Evolutionary conservation across 2,329 filamentous ascomycete species (phyloP), one percentile per base, ranked within the genome.

Genomic region (Ophiostoma himal-ulmi): DNA sequence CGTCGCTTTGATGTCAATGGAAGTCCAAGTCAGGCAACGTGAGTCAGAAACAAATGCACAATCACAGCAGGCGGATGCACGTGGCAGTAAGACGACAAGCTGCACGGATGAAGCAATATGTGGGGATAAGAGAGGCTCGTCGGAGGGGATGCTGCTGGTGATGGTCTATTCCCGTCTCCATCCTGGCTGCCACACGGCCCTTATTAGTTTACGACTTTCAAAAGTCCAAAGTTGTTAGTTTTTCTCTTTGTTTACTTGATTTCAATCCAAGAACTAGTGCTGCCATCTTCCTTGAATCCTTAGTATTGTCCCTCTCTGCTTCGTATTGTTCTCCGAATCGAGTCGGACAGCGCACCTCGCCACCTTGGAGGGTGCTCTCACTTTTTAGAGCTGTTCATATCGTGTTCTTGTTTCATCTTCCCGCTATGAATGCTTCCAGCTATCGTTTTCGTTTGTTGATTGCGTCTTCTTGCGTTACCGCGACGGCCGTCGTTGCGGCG

Each of bases 301-400:
- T 57, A 26, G 17, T 26, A 57, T 57, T 57, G 52, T 57, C 22
- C 44, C 44, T 48, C 44, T 20, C 52, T 26, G n/a, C 52, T 57
- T 57, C 5, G 52, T 57, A 57, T 57, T 57, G 52, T 57, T 57
- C 52, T 57, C 52, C 52, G 52, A 57, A 26, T 26, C 52, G 52
- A 57, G 52, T 26, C 10, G 5, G 52, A 11, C 52, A 57, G 3
- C 52, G 13, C 39, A 44, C 3, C 52, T 26, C 52, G 22, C 20
- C 52, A 48, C 44, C 44, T 7, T 6, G 30, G 30, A 30, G 30
- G 30, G 7, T 17, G 7, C 10, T 10, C 39, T 10, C 7, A 44
- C n/a, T 44, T 44, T 17, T 44, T 17, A 44, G 39, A 30, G 30
- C 4, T 30, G 30, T 30, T 30, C 30, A 30, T 3, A 30, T 30